Evolutionary conservation across 1,284 basidiomycete species (phyloP).

Genomic region (Trichosporon asahii): DNA sequence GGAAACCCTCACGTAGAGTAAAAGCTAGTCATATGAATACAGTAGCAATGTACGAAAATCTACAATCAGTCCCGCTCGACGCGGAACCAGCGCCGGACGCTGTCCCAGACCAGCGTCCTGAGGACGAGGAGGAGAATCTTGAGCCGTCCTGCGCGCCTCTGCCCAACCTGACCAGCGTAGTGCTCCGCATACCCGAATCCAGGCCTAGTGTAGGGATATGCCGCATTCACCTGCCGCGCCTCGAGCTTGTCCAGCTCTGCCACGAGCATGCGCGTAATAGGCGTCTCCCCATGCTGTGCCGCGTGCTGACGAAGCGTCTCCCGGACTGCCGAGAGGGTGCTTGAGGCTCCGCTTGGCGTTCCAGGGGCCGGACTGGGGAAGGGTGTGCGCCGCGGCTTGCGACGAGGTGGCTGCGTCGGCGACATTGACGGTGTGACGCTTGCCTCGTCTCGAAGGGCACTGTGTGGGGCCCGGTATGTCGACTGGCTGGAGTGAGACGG

Average conservation of each 20-base stretch:
- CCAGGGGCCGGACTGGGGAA: background rate
- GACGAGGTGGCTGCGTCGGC: background rate
- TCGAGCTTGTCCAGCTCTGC: background rate
- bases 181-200: background rate
- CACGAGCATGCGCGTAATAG: background rate
- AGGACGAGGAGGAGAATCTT: background rate
- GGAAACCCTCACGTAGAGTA: background rate
- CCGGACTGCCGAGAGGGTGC: background rate
- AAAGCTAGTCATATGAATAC: background rate
- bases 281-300: background rate
- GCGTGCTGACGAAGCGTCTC: background rate
- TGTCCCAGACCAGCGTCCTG: background rate
- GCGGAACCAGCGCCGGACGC: background rate
- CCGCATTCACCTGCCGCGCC: background rate
- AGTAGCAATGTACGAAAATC: background rate
- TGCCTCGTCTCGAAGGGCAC: background rate
- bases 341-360: background rate
- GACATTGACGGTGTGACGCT: background rate
- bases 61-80: background rate
- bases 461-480: background rate
- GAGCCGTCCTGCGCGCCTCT: background rate
- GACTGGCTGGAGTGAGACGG: background rate
- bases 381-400: background rate
- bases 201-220: background rate
- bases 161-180: background rate